phyloP scores from a whole-genome alignment of 2,329 filamentous ascomycete genomes.

The Ceratocystis albifundus region DNA sequence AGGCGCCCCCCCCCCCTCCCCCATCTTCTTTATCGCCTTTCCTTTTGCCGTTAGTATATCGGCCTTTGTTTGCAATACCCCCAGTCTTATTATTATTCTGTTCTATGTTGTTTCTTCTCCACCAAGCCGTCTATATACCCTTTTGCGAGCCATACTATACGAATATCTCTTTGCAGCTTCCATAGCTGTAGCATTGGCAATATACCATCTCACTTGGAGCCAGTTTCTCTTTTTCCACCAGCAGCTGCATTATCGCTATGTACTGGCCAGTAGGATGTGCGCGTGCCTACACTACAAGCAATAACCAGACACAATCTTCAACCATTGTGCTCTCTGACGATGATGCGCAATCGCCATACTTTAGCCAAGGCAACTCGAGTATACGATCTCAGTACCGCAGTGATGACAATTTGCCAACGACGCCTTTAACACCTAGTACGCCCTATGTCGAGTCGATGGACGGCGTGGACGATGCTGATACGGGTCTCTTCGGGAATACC shows the following conservation, averaged over 20 bases:
- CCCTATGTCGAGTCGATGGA: constrained; percentile 50
- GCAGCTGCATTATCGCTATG: constrained; percentile 39
- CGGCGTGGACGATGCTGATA: constrained; percentile 32
- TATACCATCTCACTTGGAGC: neutral
- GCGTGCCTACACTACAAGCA: constrained; percentile 68
- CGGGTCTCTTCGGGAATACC: neutral
- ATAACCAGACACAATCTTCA: constrained; percentile 43
- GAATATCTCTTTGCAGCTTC: neutral
- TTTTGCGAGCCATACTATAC: neutral
- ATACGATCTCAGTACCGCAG: constrained; percentile 19
- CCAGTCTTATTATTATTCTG: neutral
- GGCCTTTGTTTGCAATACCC: neutral
- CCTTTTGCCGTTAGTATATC: neutral
- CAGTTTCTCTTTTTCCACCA: neutral
- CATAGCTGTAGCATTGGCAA: neutral
- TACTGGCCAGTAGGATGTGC: constrained; percentile 86
- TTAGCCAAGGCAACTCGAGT: constrained; percentile 16
- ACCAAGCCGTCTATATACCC: neutral
- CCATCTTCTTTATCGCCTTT: neutral
- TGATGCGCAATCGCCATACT: constrained; percentile 29
- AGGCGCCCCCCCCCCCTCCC: neutral
- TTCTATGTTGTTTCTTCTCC: neutral
- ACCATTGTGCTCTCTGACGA: constrained; percentile 46
- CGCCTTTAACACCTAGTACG: constrained; percentile 45
- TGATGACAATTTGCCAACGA: constrained; percentile 30